Evolutionary conservation across 306 rosid species (phyloP).

Genomic region (Lathyrus aphaca): DNA sequence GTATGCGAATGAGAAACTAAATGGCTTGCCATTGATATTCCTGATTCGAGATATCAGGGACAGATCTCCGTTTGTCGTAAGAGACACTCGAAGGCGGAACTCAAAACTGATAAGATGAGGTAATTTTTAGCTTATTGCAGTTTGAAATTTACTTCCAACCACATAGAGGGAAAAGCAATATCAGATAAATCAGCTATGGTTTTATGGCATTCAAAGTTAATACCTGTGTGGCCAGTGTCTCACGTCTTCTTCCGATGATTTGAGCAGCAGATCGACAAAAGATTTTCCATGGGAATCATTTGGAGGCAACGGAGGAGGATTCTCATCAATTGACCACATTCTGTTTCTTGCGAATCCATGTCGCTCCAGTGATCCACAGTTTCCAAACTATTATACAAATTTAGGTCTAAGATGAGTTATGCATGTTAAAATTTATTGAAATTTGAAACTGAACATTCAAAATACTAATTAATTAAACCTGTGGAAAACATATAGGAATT

Average conservation of each 20-base stretch:
- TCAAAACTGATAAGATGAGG: constrained; percentile 64
- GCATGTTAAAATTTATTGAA: constrained; percentile 1
- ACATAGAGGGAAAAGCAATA: constrained; percentile 19
- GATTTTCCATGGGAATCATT: constrained; percentile 60
- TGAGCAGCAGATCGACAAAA: constrained; percentile 71
- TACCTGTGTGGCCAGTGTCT: constrained; percentile 78
- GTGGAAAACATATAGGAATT: constrained; percentile 85
- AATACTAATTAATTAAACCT: constrained; percentile 53
- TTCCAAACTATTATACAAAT: constrained; percentile 70
- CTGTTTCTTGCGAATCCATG: constrained; percentile 89
- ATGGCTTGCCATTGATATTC: constrained; percentile 77
- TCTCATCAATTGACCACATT: constrained; percentile 78
- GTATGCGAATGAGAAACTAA: constrained; percentile 83
- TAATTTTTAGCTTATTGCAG: constrained; percentile 30
- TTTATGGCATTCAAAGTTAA: constrained; percentile 29
- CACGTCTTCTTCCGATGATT: constrained; percentile 75
- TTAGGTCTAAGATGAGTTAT: constrained; percentile 29
- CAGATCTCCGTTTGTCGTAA: constrained; percentile 65
- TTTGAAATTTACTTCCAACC: constrained; percentile 33
- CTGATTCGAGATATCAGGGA: constrained; percentile 69
- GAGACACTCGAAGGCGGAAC: constrained; percentile 82
- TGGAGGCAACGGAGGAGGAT: constrained; percentile 60
- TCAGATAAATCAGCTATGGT: background rate
- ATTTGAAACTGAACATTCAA: constrained; percentile 13
- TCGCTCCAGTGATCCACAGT: constrained; percentile 73